phyloP scores from a whole-genome alignment of 192 early-diverging fungal genomes.

The Cetraspora pellucida region DNA sequence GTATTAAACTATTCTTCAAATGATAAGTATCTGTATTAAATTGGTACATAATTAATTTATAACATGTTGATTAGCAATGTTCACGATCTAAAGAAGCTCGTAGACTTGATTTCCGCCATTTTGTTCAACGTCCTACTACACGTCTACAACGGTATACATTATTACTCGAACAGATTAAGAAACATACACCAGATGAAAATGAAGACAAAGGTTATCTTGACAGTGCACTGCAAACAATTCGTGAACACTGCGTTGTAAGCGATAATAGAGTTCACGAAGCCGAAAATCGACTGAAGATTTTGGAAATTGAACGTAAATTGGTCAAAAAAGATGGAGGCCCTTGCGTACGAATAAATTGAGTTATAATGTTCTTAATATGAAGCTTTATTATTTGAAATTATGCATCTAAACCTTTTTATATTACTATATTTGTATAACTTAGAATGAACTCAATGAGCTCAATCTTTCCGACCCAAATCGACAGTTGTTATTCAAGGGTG shows the following conservation, averaged over 20 bases:
- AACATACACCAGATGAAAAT: conserved; percentile 66
- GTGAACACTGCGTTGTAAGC: conserved; percentile 62
- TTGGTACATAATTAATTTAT: neutral
- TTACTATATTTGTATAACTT: neutral
- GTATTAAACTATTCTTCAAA: conserved; percentile 44
- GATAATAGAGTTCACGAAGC: conserved; percentile 72
- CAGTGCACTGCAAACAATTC: conserved; percentile 55
- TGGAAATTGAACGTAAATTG: conserved; percentile 50
- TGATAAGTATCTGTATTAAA: conserved; percentile 33
- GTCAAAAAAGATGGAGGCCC: conserved; percentile 20
- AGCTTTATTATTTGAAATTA: neutral
- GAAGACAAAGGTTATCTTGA: conserved; percentile 68
- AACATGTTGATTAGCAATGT: conserved; percentile 30
- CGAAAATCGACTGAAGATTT: conserved; percentile 69
- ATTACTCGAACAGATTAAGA: conserved; percentile 69
- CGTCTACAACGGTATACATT: conserved; percentile 77
- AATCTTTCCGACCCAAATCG: conserved; percentile 14
- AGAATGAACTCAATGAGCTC: conserved; percentile 26
- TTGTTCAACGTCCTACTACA: conserved; percentile 63
- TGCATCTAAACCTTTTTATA: neutral
- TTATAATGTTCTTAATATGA: too few relatives aligned
- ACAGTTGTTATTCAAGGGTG: conserved; percentile 25
- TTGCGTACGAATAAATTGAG: neutral
- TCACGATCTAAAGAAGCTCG: conserved; percentile 39
- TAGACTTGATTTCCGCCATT: conserved; percentile 42